Conservation (phyloP, 228 moss, liverwort and hornwort genomes). For the Sphagnum magellanicum region DNA sequence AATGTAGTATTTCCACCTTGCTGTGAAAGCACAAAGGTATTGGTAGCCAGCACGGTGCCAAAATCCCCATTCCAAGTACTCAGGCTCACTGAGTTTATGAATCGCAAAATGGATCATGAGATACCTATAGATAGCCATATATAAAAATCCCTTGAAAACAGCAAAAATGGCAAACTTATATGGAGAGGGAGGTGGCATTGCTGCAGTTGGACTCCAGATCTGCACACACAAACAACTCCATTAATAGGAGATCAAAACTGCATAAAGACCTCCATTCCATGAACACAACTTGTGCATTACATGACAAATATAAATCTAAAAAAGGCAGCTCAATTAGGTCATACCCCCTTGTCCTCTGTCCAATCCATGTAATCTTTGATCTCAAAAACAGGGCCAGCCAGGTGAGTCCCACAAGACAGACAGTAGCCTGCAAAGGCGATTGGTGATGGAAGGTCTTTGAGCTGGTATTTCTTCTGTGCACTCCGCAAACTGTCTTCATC, state of each 20-base stretch:
- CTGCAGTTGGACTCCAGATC: slow-evolving; percentile 18
- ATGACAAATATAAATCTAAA: too few species aligned
- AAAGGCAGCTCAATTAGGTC: too few species aligned
- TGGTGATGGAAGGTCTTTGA: slow-evolving; percentile 31
- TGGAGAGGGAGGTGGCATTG: slow-evolving; percentile 17
- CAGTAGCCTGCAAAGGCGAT: slow-evolving; percentile 56
- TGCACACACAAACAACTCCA: neutral
- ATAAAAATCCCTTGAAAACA: slow-evolving; percentile 21
- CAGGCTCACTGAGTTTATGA: slow-evolving; percentile 8
- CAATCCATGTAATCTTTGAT: slow-evolving; percentile 60
- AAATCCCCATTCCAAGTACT: slow-evolving; percentile 22
- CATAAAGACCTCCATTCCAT: too few species aligned
- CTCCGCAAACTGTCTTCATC: slow-evolving; percentile 29
- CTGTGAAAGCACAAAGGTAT: slow-evolving; percentile 40
- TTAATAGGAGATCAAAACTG: too few species aligned
- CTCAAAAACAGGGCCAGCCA: slow-evolving; percentile 56
- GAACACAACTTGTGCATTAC: too few species aligned
- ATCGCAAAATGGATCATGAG: slow-evolving; percentile 20
- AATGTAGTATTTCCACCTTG: slow-evolving; percentile 62
- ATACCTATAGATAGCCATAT: slow-evolving; percentile 37
- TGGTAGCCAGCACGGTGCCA: slow-evolving; percentile 40
- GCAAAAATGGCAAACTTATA: slow-evolving; percentile 11
- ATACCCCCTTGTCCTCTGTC: slow-evolving; percentile 29
- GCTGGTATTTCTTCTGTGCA: slow-evolving; percentile 32
- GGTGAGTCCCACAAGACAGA: slow-evolving; percentile 54